phyloP scores from a whole-genome alignment of 345 rosid genomes.

The Limnanthes douglasii region DNA sequence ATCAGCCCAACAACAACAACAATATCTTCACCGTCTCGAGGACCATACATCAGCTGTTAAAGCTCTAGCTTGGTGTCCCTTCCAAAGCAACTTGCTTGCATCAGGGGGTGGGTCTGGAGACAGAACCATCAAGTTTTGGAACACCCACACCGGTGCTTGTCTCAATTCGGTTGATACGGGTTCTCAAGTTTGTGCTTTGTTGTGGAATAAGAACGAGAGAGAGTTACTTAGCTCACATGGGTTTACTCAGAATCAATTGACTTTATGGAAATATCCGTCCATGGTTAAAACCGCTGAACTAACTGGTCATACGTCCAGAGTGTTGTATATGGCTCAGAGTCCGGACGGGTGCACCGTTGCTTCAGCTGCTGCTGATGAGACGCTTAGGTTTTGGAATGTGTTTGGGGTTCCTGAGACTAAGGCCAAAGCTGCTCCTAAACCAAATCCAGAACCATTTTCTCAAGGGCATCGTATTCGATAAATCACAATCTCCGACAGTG shows the following conservation, averaged over 20 bases:
- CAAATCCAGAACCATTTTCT: conserved; percentile 36
- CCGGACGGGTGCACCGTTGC: conserved; percentile 72
- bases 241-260: conserved; percentile 20
- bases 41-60: conserved; percentile 36
- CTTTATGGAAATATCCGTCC: conserved; percentile 21
- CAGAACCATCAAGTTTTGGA: conserved; percentile 20
- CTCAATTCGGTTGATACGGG: conserved; percentile 21
- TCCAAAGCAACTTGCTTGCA: conserved; percentile 18
- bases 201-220: conserved; percentile 21
- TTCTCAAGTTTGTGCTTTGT: conserved; percentile 17
- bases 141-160: conserved; percentile 20
- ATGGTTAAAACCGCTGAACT: conserved; percentile 27
- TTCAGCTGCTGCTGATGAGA: conserved; percentile 70
- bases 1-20: conserved; percentile 20
- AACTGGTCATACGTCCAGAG: conserved; percentile 24
- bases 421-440: conserved; percentile 23
- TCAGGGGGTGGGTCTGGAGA: conserved; percentile 24
- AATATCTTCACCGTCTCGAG: conserved; percentile 19
- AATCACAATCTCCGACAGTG: too few species aligned
- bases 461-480: conserved; percentile 40
- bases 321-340: conserved; percentile 26
- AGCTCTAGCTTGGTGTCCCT: conserved; percentile 44
- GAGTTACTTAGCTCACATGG: conserved; percentile 23
- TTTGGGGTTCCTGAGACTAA: conserved; percentile 36
- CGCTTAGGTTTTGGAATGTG: conserved; percentile 58